A percentile compares a stretch with the other conserved stretches of the same genome.
Conservation (phyloP, 2,329 filamentous ascomycete genomes). For the Pseudogymnoascus sp. region DNA sequence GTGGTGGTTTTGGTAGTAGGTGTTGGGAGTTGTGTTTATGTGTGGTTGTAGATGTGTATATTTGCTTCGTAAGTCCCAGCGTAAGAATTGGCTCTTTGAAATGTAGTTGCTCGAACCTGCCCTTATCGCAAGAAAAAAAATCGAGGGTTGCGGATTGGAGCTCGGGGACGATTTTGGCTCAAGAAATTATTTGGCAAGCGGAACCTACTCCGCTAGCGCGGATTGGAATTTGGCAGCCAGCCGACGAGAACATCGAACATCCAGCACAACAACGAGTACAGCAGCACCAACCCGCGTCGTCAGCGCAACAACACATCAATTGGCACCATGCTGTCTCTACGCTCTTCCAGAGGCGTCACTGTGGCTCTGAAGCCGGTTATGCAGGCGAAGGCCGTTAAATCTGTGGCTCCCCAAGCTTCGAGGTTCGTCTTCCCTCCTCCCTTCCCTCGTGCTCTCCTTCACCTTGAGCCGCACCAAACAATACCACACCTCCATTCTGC, state of each 20-base stretch:
- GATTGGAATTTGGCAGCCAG: not conserved
- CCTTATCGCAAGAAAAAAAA: too few species aligned
- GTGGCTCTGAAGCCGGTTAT: conserved; percentile 13
- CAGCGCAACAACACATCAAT: not conserved
- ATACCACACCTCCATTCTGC: not conserved
- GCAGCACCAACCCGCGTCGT: not conserved
- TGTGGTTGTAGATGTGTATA: not conserved
- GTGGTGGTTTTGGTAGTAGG: not conserved
- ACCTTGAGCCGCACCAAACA: not conserved
- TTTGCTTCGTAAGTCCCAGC: too few species aligned
- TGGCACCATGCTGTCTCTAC: conserved; percentile 24
- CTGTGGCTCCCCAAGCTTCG: conserved; percentile 11
- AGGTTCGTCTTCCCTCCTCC: conserved; percentile 15
- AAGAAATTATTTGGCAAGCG: conserved; percentile 12
- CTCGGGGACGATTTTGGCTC: not conserved
- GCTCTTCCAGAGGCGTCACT: conserved; percentile 20
- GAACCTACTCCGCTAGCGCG: conserved; percentile 19
- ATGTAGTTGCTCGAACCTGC: too few species aligned
- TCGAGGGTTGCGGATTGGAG: not conserved
- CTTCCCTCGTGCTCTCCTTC: not conserved
- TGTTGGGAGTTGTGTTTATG: not conserved
- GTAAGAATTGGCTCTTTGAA: too few species aligned
- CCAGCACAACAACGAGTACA: not conserved
- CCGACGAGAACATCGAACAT: not conserved
- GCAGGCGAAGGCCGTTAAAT: conserved; percentile 11